phyloP scores from a whole-genome alignment of 2,329 filamentous ascomycete genomes.

The Arthrobotrys entomopaga region DNA sequence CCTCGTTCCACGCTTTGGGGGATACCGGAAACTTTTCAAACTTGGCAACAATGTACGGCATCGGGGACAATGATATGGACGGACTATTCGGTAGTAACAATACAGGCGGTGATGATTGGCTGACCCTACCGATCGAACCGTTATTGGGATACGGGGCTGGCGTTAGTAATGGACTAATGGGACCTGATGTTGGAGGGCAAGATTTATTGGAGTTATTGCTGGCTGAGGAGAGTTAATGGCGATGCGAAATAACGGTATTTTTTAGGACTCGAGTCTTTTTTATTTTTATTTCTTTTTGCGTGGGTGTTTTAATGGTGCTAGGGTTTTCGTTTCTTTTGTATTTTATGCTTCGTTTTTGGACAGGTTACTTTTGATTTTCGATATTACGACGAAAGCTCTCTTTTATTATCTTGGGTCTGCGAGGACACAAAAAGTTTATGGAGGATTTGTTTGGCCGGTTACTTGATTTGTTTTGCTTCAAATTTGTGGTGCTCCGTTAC shows the following conservation, averaged over 20 bases:
- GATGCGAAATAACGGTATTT: not conserved
- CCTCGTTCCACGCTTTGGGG: constrained; percentile 44
- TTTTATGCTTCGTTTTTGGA: constrained; percentile 1
- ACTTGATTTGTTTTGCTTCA: constrained; percentile 4
- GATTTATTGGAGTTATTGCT: constrained; percentile 70
- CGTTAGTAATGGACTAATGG: constrained; percentile 67
- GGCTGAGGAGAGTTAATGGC: constrained; percentile 46
- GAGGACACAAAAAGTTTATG: constrained; percentile 18
- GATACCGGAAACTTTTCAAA: constrained; percentile 50
- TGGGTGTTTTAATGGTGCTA: not conserved
- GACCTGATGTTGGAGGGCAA: constrained; percentile 71
- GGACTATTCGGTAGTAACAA: constrained; percentile 40
- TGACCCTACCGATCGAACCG: constrained; percentile 66
- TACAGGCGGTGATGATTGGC: constrained; percentile 64
- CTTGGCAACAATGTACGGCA: constrained; percentile 51
- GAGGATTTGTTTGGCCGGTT: not conserved
- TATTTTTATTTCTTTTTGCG: not conserved
- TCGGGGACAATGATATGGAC: constrained; percentile 50
- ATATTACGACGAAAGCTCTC: not conserved
- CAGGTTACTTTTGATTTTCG: not conserved
- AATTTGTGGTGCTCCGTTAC: constrained; percentile 1
- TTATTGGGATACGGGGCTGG: constrained; percentile 65
- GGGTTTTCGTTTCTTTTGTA: constrained; percentile 5
- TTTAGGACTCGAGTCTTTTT: not conserved
- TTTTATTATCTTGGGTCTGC: constrained; percentile 10